Percentiles rank a stretch among this genome's conserved stretches.
phyloP scores from a whole-genome alignment of 2,329 filamentous ascomycete species.

The Calonectria montana region DNA sequence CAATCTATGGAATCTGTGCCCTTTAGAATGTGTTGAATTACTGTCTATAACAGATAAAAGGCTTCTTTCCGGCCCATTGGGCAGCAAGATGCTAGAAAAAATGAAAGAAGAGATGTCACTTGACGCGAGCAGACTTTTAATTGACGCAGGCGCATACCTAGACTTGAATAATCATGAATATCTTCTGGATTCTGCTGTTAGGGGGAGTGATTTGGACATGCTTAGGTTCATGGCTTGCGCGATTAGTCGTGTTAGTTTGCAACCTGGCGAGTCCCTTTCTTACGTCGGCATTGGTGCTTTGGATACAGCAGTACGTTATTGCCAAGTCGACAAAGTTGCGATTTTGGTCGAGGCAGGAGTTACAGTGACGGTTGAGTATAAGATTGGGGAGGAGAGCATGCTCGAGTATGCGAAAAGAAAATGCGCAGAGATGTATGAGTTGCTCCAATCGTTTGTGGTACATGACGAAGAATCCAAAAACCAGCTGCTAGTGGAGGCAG shows the following conservation, averaged over 20 bases:
- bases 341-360: background rate
- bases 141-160: background rate
- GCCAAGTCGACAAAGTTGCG: background rate
- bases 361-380: background rate
- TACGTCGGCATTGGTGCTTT: background rate
- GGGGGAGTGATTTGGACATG: background rate
- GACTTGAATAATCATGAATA: background rate
- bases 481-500: background rate
- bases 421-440: background rate
- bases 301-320: background rate
- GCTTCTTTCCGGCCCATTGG: background rate
- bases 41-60: background rate
- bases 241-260: too few species aligned
- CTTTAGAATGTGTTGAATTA: background rate
- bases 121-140: background rate
- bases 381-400: background rate
- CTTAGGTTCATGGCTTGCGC: background rate
- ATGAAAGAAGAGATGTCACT: fast-evolving
- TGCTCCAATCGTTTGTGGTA: background rate
- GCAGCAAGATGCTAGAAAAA: background rate
- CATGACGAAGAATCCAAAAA: background rate
- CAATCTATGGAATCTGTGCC: background rate
- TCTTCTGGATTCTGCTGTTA: background rate
- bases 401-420: background rate
- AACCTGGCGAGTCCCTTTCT: background rate